Conservation (phyloP, 2,329 filamentous ascomycete genomes). For the Scolecobasidium constrictum region DNA sequence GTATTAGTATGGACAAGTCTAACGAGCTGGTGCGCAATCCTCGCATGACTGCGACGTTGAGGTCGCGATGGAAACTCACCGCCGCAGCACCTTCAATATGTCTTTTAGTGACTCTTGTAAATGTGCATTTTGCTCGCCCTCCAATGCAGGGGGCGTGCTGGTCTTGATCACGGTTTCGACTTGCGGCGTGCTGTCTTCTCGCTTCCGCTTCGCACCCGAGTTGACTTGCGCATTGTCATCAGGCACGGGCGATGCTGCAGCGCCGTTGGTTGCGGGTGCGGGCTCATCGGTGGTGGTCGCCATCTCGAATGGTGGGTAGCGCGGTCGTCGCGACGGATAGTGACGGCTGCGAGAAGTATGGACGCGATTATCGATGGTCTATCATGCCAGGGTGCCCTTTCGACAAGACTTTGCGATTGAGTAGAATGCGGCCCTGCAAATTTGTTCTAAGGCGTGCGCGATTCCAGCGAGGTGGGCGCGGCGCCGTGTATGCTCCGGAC, state of each 20-base stretch:
- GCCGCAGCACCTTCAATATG: slow-evolving; percentile 30
- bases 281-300: neutral
- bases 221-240: slow-evolving; percentile 12
- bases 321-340: no score
- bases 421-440: no score
- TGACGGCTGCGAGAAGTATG: no score
- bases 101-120: slow-evolving; percentile 25
- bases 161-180: slow-evolving; percentile 17
- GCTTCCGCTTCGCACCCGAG: slow-evolving; percentile 34
- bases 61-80: no score
- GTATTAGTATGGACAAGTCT: slow-evolving; percentile 7
- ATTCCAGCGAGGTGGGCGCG: no score
- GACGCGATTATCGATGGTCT: no score
- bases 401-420: no score
- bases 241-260: slow-evolving; percentile 22
- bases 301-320: no score
- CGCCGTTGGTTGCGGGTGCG: slow-evolving; percentile 18
- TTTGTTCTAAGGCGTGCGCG: no score
- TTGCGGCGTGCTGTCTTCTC: slow-evolving; percentile 22
- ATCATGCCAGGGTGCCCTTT: no score
- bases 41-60: neutral
- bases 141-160: slow-evolving; percentile 12
- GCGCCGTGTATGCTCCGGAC: no score
- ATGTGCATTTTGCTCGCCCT: slow-evolving; percentile 16
- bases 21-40: neutral